Evolutionary conservation across 1,139 yeast species (phyloP).

Genomic region (Spathaspora jeffriesii): DNA sequence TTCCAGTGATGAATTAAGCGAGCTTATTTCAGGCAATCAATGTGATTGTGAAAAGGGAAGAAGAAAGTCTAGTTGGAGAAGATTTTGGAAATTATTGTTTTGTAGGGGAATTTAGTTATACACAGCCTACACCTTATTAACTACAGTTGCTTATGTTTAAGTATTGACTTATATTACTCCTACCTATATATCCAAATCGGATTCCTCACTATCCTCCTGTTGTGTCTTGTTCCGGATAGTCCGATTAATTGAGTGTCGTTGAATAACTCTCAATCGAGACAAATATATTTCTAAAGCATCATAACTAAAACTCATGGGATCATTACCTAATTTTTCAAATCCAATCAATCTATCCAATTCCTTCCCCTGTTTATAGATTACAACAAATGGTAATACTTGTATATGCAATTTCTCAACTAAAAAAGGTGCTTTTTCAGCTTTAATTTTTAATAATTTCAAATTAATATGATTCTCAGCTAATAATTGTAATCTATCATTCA

Average conservation of each 20-base stretch:
- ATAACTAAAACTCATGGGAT: conserved; percentile 28
- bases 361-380: conserved; percentile 60
- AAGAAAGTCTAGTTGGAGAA: conserved; percentile 7
- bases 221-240: conserved; percentile 8
- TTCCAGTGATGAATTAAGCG: conserved; percentile 10
- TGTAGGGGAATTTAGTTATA: conserved; percentile 7
- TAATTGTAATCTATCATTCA: conserved; percentile 49
- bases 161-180: too few species aligned
- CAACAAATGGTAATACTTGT: conserved; percentile 70
- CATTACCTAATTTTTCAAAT: conserved; percentile 56
- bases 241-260: conserved; percentile 31
- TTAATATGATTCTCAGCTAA: conserved; percentile 58
- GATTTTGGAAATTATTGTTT: conserved; percentile 8
- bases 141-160: too few species aligned
- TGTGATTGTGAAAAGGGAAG: conserved; percentile 5
- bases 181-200: conserved; percentile 41
- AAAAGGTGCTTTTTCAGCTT: conserved; percentile 72
- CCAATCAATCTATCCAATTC: conserved; percentile 66
- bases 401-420: conserved; percentile 61
- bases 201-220: conserved; percentile 28
- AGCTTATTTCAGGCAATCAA: conserved; percentile 8
- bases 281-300: conserved; percentile 49
- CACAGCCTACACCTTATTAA: too few species aligned
- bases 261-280: conserved; percentile 19
- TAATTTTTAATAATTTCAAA: conserved; percentile 55